Evolutionary conservation across 2,329 filamentous ascomycete genomes (phyloP), one percentile per base, ranked within the genome.

Genomic region (Diaporthe humulicola): DNA sequence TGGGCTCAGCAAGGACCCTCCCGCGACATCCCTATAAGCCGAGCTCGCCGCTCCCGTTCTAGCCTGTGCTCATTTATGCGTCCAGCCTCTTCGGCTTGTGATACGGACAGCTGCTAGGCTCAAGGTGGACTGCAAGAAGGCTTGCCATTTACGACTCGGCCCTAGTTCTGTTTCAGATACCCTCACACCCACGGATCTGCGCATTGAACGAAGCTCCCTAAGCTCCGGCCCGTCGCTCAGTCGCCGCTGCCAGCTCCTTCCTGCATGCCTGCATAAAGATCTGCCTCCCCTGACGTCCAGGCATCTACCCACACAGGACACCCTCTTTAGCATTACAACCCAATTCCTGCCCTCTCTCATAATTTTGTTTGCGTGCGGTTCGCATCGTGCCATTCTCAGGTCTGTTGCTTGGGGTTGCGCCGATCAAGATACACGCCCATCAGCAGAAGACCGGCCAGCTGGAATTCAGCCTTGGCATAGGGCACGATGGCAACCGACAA

Each of bases 401-500:
- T 61, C 17, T 22, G 36, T 42, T 42, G 17, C n/a, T 33, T 42
- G 50, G n/a, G 36, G 17, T 3, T 25, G 42, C 25, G 19, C n/a
- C 45, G 28, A 25, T 17, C 38, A 38, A 33, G 15, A 25, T 38
- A 7, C 45, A 64, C 36, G 36, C 33, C 33, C 60, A 17, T 50
- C 56, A 45, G 30, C 12, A 38, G 5, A 61, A 45, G 42, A 61
- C 30, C 28, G 42, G 67, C 38, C 60, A 74, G 14, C 52, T 67
- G 48, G 56, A 56, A 45, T 40, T 30, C 15, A 30, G 38, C 56
- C 48, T 25, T 45, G 38, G 42, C 36, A 25, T 42, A 40, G 38
- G 52, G 45, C 33, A 33, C 57, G 33, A 76, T 76, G 75, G 70
- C 75, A 19, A 69, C 70, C 25, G 70, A 73, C 61, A 74, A 70